Percentiles rank a stretch among this genome's conserved stretches.
Evolutionary conservation across 2,329 filamentous ascomycete species (phyloP).

Genomic region (Chaetomiaceae sp.): DNA sequence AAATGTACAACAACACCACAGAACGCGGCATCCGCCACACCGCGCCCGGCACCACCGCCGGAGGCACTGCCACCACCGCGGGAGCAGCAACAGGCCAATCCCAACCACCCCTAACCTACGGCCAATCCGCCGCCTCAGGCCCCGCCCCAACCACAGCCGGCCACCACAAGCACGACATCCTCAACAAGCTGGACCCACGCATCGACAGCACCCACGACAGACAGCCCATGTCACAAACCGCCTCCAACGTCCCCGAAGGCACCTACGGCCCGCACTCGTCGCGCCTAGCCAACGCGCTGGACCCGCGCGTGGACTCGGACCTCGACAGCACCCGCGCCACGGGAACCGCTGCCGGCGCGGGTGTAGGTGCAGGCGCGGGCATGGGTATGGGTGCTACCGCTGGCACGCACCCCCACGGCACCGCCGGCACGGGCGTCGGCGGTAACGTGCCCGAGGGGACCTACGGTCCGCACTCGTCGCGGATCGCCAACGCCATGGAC

Average conservation of each 20-base stretch:
- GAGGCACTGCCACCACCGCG: too few species aligned
- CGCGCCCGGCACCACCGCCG: not conserved
- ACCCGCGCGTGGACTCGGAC: slow-evolving; percentile 22
- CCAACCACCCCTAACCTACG: slow-evolving; percentile 15
- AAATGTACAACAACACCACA: slow-evolving; percentile 15
- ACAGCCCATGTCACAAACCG: slow-evolving; percentile 7
- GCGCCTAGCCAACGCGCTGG: slow-evolving; percentile 20
- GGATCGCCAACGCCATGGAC: slow-evolving; percentile 20
- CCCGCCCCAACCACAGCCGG: slow-evolving; percentile 24
- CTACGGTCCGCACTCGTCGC: slow-evolving; percentile 22
- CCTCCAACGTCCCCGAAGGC: slow-evolving; percentile 9
- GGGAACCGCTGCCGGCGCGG: not conserved
- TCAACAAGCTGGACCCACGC: slow-evolving; percentile 27
- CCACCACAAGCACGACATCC: slow-evolving; percentile 25
- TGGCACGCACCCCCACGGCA: not conserved
- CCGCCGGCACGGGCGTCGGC: not conserved
- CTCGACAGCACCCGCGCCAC: not conserved
- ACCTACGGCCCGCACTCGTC: slow-evolving; percentile 21
- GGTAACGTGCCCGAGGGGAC: slow-evolving; percentile 11
- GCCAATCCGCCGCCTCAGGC: slow-evolving; percentile 22
- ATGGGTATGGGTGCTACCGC: not conserved
- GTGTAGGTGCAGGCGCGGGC: not conserved
- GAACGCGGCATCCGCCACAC: slow-evolving; percentile 19
- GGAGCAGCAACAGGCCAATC: too few species aligned
- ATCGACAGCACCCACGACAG: slow-evolving; percentile 24